Conservation (phyloP, 305 asterid genomes). For the Petunia hybrid region DNA sequence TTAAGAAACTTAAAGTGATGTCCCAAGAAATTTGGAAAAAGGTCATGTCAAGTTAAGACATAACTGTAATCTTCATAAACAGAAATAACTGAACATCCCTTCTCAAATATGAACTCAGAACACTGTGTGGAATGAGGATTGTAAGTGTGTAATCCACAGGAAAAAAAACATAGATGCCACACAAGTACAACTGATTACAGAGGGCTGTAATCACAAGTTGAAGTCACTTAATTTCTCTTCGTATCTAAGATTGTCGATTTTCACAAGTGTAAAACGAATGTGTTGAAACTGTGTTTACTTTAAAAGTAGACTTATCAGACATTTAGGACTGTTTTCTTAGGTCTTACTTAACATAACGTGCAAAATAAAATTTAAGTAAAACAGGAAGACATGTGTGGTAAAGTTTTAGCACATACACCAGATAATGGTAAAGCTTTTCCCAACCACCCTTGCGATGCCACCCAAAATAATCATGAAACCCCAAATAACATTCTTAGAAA, state of each 20-base stretch:
- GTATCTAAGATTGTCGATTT: background rate
- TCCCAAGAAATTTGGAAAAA: background rate
- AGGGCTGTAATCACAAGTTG: background rate
- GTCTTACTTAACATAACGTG: background rate
- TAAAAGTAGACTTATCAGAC: background rate
- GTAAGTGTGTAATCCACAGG: background rate
- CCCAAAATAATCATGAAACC: slow-evolving; percentile 21
- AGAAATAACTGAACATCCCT: no score
- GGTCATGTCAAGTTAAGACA: background rate
- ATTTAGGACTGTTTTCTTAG: background rate
- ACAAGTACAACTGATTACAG: background rate
- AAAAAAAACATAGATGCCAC: no score
- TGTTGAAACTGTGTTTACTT: background rate
- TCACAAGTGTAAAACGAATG: background rate
- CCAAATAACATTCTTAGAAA: slow-evolving; percentile 3
- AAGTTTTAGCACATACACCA: background rate
- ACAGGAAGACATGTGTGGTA: background rate
- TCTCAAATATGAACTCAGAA: background rate
- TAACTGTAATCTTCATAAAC: background rate
- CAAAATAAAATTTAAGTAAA: background rate
- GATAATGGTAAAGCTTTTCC: background rate
- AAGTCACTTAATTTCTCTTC: background rate
- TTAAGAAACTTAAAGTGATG: background rate
- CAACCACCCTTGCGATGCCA: background rate
- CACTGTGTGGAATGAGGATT: background rate